Evolutionary conservation across 2,329 filamentous ascomycete species (phyloP), one percentile per base, ranked within the genome.

Genomic region (Sarocladium kiliense): DNA sequence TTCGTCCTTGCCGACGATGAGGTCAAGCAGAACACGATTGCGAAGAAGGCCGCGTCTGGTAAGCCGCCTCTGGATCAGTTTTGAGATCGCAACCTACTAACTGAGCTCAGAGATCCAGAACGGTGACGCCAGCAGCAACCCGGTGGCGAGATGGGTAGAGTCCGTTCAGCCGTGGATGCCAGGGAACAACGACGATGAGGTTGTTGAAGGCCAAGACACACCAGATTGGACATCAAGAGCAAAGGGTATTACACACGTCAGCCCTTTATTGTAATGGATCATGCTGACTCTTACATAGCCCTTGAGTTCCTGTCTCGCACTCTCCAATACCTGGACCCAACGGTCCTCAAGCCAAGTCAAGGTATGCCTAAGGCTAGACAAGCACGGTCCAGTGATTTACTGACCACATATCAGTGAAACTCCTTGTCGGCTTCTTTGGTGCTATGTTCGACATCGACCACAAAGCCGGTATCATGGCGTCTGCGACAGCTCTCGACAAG

Each of bases 401-500:
- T 32, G 30, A 44, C 37, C 6, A 2, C 4, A 14, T 18, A 2
- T 7, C 23, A 58, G 71, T 79, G 30, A 74, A 76, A 51, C 64
- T 80, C 0, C 64, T 81, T 9, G 69, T 81, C 25, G 69, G 71
- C 34, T 84, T 83, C 68, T 84, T 84, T 56, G 76, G 77, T 14
- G 76, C 78, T 56, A 80, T 84, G 72, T 84, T 83, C 59, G 77
- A 77, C 2, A 76, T 79, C 54, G 80, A 84, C 59, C 79, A 82
- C 66, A 80, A 80, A 62, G 80, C 79, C n/a, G 81, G 81, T 39
- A 76, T 84, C 55, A 68, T 79, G 42, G 74, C 80, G 1, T 79
- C 80, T 2, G 71, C 79, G 3, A 77, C 74, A 44, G 80, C 80
- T 1, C 65, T 84, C n/a, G 70, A 71, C 1, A 71, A 74, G 26